Base-by-base conservation (phyloP, 257 asterid species). In the Nicotiana noctiflora region DNA sequence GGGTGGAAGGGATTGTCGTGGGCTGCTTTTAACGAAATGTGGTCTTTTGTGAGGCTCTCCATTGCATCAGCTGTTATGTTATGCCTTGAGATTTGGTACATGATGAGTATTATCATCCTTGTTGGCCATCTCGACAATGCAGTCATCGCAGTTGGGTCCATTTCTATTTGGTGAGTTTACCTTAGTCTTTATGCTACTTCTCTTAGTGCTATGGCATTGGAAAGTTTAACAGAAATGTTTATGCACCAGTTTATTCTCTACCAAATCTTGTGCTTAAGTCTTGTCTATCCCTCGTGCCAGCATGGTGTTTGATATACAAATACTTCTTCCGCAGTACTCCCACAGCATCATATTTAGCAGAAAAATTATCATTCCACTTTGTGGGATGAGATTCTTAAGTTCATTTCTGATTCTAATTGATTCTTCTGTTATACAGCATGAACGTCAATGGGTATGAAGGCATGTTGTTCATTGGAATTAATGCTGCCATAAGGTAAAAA, bases 31-130 rank as follows among this genome's bases (percentile, higher is more conserved):
- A 85, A 80, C 17, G 98, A 94, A 51, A 90, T 94, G 0, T 87
- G 98, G 95, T 88, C 91, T 0, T 94, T 94, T 61, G 96, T 93
- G 55, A 88, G 92, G 89, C 93, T 94, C 2, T 94, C 98, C 2
- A 79, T 94, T 40, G 98, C 97, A 5, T 93, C 98, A 15, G 98
- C 98, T 27, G 84, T 93, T 53, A 94, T 94, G 98, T 44, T 93
- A 72, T 94, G 98, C 84, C 82, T 94, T 59, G 98, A 94, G 83
- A 83, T 94, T 55, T 94, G 98, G 98, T 94, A 94, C 75, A 87
- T 90, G 92, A 93, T 89, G 97, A 90, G 96, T 77, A 91, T 93
- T 37, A 89, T 87, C 57, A 88, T 94, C 51, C 90, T 94, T 7
- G 83, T 96, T 3, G 98, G 98, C 4, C 89, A 89, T 86, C 98